A percentile compares a stretch with the other conserved stretches of the same genome.
These are phyloP conservation scores for Zalaria sp. DNA, from an alignment of 2,329 filamentous ascomycete genomes.

Conservation along the genomic window DNA sequence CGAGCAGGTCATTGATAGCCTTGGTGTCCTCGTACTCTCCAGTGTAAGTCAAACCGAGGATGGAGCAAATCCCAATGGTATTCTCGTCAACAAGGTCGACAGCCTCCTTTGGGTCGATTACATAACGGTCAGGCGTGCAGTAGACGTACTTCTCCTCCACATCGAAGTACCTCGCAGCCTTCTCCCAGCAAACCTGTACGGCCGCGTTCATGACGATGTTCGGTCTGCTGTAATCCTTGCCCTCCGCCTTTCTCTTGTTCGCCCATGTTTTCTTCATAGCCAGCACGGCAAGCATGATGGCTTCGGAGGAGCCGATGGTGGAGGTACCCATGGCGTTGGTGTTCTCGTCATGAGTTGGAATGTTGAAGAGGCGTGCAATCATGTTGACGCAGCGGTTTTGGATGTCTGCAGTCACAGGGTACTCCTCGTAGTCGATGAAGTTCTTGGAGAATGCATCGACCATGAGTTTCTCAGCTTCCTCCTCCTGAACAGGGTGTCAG, in stretches of 20 bases:
- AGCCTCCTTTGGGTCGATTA: conserved; percentile 49
- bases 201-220: conserved; percentile 95
- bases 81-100: conserved; percentile 52
- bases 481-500: conserved; percentile 44
- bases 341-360: conserved; percentile 42
- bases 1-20: conserved; percentile 73
- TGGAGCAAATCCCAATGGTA: conserved; percentile 81
- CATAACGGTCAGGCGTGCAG: conserved; percentile 46
- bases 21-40: conserved; percentile 93
- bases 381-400: conserved; percentile 70
- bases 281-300: conserved; percentile 67
- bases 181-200: conserved; percentile 96
- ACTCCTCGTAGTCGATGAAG: conserved; percentile 48
- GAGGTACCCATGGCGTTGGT: conserved; percentile 69
- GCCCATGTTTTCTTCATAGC: conserved; percentile 96
- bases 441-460: conserved; percentile 83
- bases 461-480: conserved; percentile 95
- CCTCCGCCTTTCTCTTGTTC: conserved; percentile 68
- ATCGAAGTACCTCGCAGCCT: conserved; percentile 47
- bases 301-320: conserved; percentile 79
- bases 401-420: conserved; percentile 36
- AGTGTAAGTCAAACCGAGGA: conserved; percentile 87
- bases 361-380: conserved; percentile 80
- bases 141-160: conserved; percentile 74
- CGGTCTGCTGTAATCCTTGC: conserved; percentile 65